Percentiles rank a stretch among this genome's conserved stretches.
These are phyloP conservation scores for Phytophthora ramorum DNA, from an alignment of 352 stramenopile genomes.

Conservation along the genomic window DNA sequence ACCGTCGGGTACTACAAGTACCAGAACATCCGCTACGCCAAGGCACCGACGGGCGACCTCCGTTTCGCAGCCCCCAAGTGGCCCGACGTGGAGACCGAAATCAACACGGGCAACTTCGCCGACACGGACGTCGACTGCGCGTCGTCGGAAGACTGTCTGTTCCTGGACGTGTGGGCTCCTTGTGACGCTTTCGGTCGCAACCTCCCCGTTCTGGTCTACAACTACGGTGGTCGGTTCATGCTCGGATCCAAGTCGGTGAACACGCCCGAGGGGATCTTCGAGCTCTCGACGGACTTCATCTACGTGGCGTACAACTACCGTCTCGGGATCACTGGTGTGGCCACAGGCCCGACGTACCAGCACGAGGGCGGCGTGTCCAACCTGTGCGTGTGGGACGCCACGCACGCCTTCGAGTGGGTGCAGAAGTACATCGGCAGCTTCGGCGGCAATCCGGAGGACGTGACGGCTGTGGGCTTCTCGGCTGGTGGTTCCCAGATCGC, in stretches of 20 bases:
- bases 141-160: conserved; percentile 40
- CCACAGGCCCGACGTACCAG: conserved; percentile 34
- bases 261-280: background rate
- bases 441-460: conserved; percentile 40
- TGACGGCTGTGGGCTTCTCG: conserved; percentile 41
- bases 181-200: conserved; percentile 26
- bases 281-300: conserved; percentile 41
- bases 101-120: conserved; percentile 37
- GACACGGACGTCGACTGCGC: conserved; percentile 25
- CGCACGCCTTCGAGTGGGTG: conserved; percentile 43
- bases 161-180: conserved; percentile 41
- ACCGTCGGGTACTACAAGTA: conserved; percentile 43
- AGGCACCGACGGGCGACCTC: conserved; percentile 31
- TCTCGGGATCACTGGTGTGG: no score
- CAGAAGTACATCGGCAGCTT: conserved; percentile 46
- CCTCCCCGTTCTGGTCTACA: conserved; percentile 43
- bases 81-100: conserved; percentile 25
- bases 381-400: conserved; percentile 32
- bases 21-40: conserved; percentile 43
- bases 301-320: conserved; percentile 52
- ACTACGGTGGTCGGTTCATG: conserved; percentile 27
- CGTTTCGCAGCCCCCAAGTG: conserved; percentile 33
- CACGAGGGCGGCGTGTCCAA: conserved; percentile 39
- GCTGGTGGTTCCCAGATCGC: conserved; percentile 30
- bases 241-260: background rate